Evolutionary conservation across 768 basidiomycete species (phyloP).

Genomic region (Heimioporus sp.): DNA sequence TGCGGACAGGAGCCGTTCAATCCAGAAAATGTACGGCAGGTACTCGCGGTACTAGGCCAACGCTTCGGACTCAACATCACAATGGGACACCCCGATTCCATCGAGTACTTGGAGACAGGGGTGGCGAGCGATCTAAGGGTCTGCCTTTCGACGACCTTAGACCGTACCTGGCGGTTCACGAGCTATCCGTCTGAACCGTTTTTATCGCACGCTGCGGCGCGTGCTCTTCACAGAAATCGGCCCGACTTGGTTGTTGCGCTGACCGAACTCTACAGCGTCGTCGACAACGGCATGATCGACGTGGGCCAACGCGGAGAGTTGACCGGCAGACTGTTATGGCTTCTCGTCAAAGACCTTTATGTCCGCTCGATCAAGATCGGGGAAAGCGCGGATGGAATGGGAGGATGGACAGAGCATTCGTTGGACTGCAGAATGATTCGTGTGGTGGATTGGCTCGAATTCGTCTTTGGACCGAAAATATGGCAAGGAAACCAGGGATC

Average conservation of each 20-base stretch:
- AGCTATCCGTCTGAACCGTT: slow-evolving; percentile 11
- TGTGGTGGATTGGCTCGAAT: slow-evolving; percentile 1
- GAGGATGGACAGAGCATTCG: background rate
- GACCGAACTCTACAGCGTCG: background rate
- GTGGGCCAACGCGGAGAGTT: background rate
- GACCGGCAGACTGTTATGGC: background rate
- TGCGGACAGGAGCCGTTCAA: background rate
- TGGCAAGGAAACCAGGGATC: background rate
- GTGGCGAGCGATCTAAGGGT: slow-evolving; percentile 4
- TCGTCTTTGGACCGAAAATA: background rate
- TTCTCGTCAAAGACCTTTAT: background rate
- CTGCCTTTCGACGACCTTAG: background rate
- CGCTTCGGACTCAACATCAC: background rate
- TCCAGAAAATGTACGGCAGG: background rate
- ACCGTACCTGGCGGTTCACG: slow-evolving; percentile 3
- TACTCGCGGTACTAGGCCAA: background rate
- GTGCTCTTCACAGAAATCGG: background rate
- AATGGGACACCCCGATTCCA: background rate
- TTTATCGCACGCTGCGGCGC: slow-evolving; percentile 7
- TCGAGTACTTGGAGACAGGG: background rate
- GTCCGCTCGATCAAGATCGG: background rate
- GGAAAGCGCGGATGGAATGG: background rate
- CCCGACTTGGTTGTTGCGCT: background rate
- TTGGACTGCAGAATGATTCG: slow-evolving; percentile 6
- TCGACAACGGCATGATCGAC: slow-evolving; percentile 3